Evolutionary conservation across 2,329 filamentous ascomycete genomes (phyloP).

Genomic region (Fusarium sp.): DNA sequence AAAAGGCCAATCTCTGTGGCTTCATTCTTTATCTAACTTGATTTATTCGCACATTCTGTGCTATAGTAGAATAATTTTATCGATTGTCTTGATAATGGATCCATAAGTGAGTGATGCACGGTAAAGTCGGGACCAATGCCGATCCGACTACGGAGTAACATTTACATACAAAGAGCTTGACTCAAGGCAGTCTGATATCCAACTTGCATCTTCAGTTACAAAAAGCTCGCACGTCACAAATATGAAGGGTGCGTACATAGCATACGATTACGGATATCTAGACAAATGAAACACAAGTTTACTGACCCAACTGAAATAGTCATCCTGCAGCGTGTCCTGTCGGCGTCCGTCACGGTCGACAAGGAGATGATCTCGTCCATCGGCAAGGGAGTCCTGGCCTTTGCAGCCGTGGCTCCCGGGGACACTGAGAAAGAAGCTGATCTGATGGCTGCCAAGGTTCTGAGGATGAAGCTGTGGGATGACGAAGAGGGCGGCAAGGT

Average conservation of each 20-base stretch:
- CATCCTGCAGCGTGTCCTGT: conserved; percentile 92
- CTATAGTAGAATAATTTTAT: not conserved
- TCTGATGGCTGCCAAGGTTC: conserved; percentile 82
- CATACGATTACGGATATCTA: not conserved
- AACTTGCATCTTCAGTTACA: conserved; percentile 9
- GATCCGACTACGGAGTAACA: conserved; percentile 34
- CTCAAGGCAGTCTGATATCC: conserved; percentile 14
- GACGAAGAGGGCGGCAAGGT: conserved; percentile 79
- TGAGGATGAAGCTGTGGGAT: conserved; percentile 94
- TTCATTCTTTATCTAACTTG: not conserved
- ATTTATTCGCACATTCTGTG: not conserved
- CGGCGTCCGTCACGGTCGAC: conserved; percentile 95
- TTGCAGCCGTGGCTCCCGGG: conserved; percentile 90
- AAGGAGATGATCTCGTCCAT: conserved; percentile 91
- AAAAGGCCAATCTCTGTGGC: not conserved
- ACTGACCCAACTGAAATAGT: conserved; percentile 65
- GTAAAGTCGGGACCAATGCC: conserved; percentile 35
- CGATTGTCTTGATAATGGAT: not conserved
- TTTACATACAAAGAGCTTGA: conserved; percentile 25
- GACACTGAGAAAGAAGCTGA: conserved; percentile 93
- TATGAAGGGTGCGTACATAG: conserved; percentile 45
- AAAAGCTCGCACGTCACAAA: conserved; percentile 9
- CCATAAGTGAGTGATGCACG: conserved; percentile 15
- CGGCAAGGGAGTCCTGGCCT: conserved; percentile 87
- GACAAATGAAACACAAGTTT: conserved; percentile 24